A percentile compares a stretch with the other conserved stretches of the same genome.
phyloP scores from a whole-genome alignment of 2,329 filamentous ascomycete genomes.

The Pezicula radicicola region DNA sequence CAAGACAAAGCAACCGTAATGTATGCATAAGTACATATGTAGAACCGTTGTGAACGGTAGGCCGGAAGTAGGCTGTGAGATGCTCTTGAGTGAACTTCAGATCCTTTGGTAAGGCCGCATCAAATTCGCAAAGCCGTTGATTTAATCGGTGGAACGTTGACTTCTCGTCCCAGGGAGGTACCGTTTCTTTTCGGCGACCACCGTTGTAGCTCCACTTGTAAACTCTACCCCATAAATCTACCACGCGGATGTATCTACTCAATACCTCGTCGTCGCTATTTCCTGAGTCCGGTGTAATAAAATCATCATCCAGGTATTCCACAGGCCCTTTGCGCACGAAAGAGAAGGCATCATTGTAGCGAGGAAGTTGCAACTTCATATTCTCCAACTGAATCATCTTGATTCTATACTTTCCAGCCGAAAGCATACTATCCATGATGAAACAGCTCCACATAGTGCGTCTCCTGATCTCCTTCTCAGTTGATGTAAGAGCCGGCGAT shows the following conservation, averaged over 20 bases:
- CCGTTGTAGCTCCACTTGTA: conserved; percentile 51
- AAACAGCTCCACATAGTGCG: conserved; percentile 75
- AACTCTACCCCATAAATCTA: conserved; percentile 58
- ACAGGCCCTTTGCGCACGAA: conserved; percentile 56
- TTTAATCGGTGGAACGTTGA: conserved; percentile 54
- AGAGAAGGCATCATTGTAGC: conserved; percentile 62
- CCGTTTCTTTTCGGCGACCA: conserved; percentile 44
- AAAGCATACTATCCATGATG: conserved; percentile 67
- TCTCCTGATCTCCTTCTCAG: conserved; percentile 61
- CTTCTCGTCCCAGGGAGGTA: conserved; percentile 57
- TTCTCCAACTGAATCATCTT: conserved; percentile 57
- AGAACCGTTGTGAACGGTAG: conserved; percentile 54
- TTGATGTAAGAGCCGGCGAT: conserved; percentile 32
- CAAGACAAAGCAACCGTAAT: conserved; percentile 60
- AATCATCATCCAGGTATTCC: conserved; percentile 37
- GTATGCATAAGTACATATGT: conserved; percentile 67
- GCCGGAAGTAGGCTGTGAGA: conserved; percentile 59
- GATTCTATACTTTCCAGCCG: conserved; percentile 59
- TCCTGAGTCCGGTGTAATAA: not conserved
- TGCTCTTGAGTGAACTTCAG: conserved; percentile 59
- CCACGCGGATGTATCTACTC: conserved; percentile 52
- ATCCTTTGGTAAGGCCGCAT: conserved; percentile 45
- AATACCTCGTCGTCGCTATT: conserved; percentile 29
- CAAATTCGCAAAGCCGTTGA: conserved; percentile 49
- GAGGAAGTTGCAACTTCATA: conserved; percentile 64